Base-by-base conservation (phyloP, 2,329 filamentous ascomycete species). In the Amesomyces nigricolor region DNA sequence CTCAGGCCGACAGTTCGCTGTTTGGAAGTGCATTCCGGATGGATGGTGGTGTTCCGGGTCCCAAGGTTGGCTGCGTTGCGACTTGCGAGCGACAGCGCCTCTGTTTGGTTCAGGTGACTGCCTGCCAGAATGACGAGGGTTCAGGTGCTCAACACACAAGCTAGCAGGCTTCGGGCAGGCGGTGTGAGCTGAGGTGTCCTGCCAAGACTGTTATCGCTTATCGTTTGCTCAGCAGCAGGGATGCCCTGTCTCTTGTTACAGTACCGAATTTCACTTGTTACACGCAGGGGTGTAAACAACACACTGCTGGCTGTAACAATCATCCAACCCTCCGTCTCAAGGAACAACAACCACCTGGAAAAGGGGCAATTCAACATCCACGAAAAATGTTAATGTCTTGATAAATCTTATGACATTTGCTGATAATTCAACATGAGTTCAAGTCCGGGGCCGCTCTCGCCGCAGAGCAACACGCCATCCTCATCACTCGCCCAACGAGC, bases 401-500 rank as follows among this genome's bases (percentile, higher is more conserved):
- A n/a, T 38, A 17, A 2, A 45, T 14, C 46, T 14, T 8, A 35
- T 43, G 42, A 30, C 2, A 16, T 38, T 39, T 19, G 4, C 22
- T 26, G 22, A 19, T 38, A 26, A 19, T 14, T 35, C 2, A 52
- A 29, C 2, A 61, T 59, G 58, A 19, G 52, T 29, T 56, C 54
- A n/a, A 60, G 39, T 39, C 29, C 40, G 4, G 63, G 66, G 16
- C 64, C 67, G 13, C 56, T 67, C n/a, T 70, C 69, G 9, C 69
- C 69, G 5, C 67, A 63, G 56, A 65, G 66, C 45, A 56, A 65
- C 51, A 62, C 66, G 53, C 63, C 64, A 57, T 59, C 68, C 22
- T 61, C 68, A 1, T 63, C 68, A 9, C 42, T 54, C 19, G n/a
- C 53, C 26, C 68, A 69, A 47, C 63, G 62, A 16, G 46, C 71